Base-by-base conservation (phyloP, 1,139 yeast species). In the Magnusiomyces magnusii region DNA sequence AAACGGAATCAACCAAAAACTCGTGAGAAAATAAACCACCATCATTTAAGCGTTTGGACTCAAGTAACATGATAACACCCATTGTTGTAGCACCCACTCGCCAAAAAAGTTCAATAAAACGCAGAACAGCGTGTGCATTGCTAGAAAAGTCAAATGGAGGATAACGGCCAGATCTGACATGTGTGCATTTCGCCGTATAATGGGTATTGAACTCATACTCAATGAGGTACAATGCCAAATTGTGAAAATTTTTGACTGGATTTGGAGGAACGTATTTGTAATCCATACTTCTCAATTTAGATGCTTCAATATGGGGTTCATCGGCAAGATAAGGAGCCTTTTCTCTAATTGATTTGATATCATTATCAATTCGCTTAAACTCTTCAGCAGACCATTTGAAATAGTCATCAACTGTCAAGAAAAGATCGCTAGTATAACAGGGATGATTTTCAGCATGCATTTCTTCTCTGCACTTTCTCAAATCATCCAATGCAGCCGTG, bases 241-340 rank as follows among this genome's bases (percentile, higher is more conserved):
- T 21, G 21, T 51, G 41, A 51, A 51, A 51, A n/a, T 36, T 36
- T 15, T 51, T 24, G 31, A 51, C 41, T 7, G 54, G 54, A 2
- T 21, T 17, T 13, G 47, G 42, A 2, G 54, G 54, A 19, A 51
- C 9, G 36, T 31, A 51, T 31, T 17, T 24, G 41, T 51, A 51
- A 23, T 49, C 23, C 19, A 49, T 15, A 15, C 5, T 21, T n/a
- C 28, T 19, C 28, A 53, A 28, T 5, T 53, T 15, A 2, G 23
- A 41, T 1, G 42, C 17, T 3, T 9, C 5, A 9, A 44, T 19
- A 17, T 53, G 50, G 10, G 27, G 41, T 21, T 53, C 51, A 19
- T 53, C 41, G 17, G 42, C 31, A 9, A 53, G 55, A 28, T 53
- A 53, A 17, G 55, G 55, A 2, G 55, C 55, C 42, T 28, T 25